Base-by-base conservation (phyloP, 2,329 filamentous ascomycete genomes). In the Zalaria sp. region DNA sequence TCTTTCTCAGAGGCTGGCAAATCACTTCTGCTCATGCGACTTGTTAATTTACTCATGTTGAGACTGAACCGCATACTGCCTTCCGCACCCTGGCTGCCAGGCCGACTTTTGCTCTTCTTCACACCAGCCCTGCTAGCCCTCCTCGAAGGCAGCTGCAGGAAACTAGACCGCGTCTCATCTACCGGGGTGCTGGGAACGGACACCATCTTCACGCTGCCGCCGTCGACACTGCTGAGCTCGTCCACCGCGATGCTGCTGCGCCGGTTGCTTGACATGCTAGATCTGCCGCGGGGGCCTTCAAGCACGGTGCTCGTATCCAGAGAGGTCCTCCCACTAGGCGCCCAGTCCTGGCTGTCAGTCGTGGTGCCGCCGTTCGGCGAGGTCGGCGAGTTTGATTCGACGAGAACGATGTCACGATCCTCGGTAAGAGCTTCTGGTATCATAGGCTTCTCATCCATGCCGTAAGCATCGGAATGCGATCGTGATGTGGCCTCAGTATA, bases 181-280 rank as follows among this genome's bases (percentile, higher is more conserved):
- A 51, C 44, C 2, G 67, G 66, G 2, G 67, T 71, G 3, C 60
- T 51, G 1, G 65, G 56, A 5, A 54, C 45, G 4, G 57, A 58
- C 8, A 35, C 46, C 7, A 43, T 40, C 4, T 51, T 47, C 3
- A 47, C 45, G 27, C 49, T 57, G n/a, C 53, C 48, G 37, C 53
- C 54, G 32, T 51, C 26, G 29, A 39, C 41, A 49, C 18, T 18
- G 34, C 57, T 61, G 5, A 53, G 39, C 3, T 63, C 61, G 38
- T 67, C 61, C 38, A 66, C 57, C 0, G 60, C 51, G 25, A 64
- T 50, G 47, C 63, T 68, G 42, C 53, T 56, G n/a, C 59, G 56
- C 25, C 56, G 51, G 34, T 58, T 58, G 41, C 59, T 62, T 3
- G 60, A 59, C 35, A 55, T 57, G 46, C 56, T 59, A 37, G 40